Conservation (phyloP, 2,329 filamentous ascomycete genomes). For the Pyrenochaeta sp. region DNA sequence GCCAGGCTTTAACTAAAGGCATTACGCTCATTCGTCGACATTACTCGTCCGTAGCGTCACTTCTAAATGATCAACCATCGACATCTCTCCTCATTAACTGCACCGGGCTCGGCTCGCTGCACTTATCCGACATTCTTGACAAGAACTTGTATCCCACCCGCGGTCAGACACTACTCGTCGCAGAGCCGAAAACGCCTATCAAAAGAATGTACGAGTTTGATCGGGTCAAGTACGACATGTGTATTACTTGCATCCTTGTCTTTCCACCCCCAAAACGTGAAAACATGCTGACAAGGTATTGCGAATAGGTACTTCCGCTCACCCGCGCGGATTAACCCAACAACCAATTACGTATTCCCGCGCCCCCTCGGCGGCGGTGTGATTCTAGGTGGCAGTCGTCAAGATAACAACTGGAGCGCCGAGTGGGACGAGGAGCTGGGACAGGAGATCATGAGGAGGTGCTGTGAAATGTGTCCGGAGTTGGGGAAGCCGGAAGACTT, state of each 20-base stretch:
- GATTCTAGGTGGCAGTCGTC: conserved; percentile 83
- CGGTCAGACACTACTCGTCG: conserved; percentile 83
- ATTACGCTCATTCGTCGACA: conserved; percentile 62
- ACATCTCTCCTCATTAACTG: conserved; percentile 83
- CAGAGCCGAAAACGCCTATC: conserved; percentile 51
- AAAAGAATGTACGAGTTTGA: conserved; percentile 48
- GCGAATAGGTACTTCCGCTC: conserved; percentile 47
- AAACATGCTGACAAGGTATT: background rate
- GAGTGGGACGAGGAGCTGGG: conserved; percentile 80
- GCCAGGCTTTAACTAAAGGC: conserved; percentile 77
- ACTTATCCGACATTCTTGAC: conserved; percentile 85
- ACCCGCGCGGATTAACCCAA: conserved; percentile 52
- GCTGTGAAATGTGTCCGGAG: conserved; percentile 71
- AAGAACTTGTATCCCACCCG: conserved; percentile 74
- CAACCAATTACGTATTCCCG: conserved; percentile 57
- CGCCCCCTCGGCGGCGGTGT: conserved; percentile 74
- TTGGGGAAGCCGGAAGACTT: conserved; percentile 75
- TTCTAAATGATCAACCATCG: conserved; percentile 66
- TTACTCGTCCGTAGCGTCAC: conserved; percentile 73
- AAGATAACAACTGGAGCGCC: conserved; percentile 81
- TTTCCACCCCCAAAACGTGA: background rate
- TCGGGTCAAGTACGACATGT: conserved; percentile 12
- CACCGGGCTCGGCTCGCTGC: conserved; percentile 78
- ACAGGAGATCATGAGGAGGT: conserved; percentile 81
- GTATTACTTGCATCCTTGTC: background rate